These are phyloP conservation scores for Fistulinella cinereoalba DNA, from an alignment of 1,284 basidiomycete species.

Conservation along the genomic window DNA sequence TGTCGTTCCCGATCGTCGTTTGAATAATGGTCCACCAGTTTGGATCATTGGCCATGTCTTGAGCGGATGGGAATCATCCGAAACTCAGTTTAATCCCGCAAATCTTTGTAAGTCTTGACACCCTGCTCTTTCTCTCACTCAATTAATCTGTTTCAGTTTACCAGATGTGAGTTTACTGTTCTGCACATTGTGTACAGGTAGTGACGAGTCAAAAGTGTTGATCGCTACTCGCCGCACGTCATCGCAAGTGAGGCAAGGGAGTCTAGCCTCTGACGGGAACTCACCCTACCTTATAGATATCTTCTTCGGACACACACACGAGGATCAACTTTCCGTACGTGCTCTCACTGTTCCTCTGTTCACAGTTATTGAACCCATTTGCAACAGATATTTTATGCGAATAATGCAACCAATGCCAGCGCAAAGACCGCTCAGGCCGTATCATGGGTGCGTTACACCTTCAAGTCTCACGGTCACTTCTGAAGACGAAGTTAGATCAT, in stretches of 20 bases:
- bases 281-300: slow-evolving; percentile 43
- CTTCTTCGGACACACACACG: slow-evolving; percentile 80
- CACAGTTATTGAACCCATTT: not conserved
- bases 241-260: slow-evolving; percentile 56
- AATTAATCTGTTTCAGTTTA: slow-evolving; percentile 46
- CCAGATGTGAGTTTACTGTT: slow-evolving; percentile 52
- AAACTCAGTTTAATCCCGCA: slow-evolving; percentile 57
- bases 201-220: slow-evolving; percentile 49
- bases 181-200: not conserved
- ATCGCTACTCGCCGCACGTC: slow-evolving; percentile 75
- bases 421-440: slow-evolving; percentile 51
- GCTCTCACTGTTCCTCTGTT: too few relatives aligned
- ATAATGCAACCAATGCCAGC: slow-evolving; percentile 46
- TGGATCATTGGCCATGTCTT: slow-evolving; percentile 81
- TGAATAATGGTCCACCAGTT: slow-evolving; percentile 38
- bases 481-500: slow-evolving; percentile 41
- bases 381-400: slow-evolving; percentile 41
- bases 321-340: slow-evolving; percentile 66
- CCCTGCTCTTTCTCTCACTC: not conserved
- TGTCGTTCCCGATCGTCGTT: not conserved
- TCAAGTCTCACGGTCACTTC: not conserved
- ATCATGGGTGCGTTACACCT: slow-evolving; percentile 45
- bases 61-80: slow-evolving; percentile 66
- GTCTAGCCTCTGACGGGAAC: not conserved
- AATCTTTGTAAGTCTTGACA: slow-evolving; percentile 53